Conservation (phyloP, 2,329 filamentous ascomycete genomes). For the Hypoxylon rubiginosum region DNA sequence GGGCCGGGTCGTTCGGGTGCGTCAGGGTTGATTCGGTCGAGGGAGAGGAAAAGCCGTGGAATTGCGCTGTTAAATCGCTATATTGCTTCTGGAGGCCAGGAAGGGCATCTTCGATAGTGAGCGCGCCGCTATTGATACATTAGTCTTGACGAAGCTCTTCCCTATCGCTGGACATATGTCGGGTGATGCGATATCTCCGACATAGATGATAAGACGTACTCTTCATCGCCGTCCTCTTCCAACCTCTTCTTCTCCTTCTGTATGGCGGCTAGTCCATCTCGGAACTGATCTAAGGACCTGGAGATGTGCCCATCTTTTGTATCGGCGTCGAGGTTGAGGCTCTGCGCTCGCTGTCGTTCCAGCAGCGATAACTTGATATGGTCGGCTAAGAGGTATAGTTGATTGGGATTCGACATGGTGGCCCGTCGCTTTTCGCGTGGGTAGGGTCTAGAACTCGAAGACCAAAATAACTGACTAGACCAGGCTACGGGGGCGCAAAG, state of each 20-base stretch:
- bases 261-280: constrained; percentile 80
- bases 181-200: constrained; percentile 7
- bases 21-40: constrained; percentile 65
- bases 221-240: constrained; percentile 73
- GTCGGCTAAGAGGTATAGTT: constrained; percentile 93
- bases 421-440: constrained; percentile 18
- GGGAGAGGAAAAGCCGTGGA: constrained; percentile 73
- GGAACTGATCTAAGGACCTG: constrained; percentile 87
- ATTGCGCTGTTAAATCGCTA: constrained; percentile 82
- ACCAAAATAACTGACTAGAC: constrained; percentile 3
- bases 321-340: constrained; percentile 81
- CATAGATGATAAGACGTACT: constrained; percentile 57
- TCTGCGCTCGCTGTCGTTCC: constrained; percentile 88
- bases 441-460: constrained; percentile 11
- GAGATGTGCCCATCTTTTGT: constrained; percentile 91
- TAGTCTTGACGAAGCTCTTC: constrained; percentile 9
- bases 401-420: constrained; percentile 72
- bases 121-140: constrained; percentile 59
- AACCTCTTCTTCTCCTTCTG: constrained; percentile 74
- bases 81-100: constrained; percentile 79
- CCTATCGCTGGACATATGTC: background rate
- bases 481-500: constrained; percentile 4
- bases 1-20: constrained; percentile 73
- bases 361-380: constrained; percentile 97
- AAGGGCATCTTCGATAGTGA: constrained; percentile 73